A percentile compares a stretch with the other conserved stretches of the same genome.
These are phyloP conservation scores for Pichia rugopelliculosa DNA, from an alignment of 805 yeast species.

Conservation along the genomic window DNA sequence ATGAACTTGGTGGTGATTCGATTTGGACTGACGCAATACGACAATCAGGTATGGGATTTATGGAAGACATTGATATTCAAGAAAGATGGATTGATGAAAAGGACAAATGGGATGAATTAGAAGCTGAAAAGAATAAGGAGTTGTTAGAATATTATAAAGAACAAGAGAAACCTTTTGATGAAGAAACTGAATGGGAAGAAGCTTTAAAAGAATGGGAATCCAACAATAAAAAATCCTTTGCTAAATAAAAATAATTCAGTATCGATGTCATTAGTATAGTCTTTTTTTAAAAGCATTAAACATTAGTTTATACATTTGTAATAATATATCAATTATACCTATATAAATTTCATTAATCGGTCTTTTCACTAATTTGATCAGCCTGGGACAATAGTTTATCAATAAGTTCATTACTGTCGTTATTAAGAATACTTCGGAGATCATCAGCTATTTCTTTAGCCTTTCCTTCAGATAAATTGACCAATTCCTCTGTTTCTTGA, in stretches of 20 bases:
- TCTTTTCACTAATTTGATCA: background rate
- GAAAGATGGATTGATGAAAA: conserved; percentile 94
- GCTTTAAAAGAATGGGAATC: conserved; percentile 56
- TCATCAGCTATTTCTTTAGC: conserved; percentile 2
- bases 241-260: conserved; percentile 1
- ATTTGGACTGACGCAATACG: conserved; percentile 96
- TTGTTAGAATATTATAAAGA: conserved; percentile 28
- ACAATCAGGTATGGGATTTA: conserved; percentile 49
- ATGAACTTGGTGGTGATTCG: conserved; percentile 94
- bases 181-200: conserved; percentile 67
- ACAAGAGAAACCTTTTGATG: conserved; percentile 38
- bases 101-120: conserved; percentile 62
- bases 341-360: background rate
- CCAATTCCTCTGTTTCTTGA: conserved; percentile 15
- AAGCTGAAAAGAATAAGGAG: conserved; percentile 38
- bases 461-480: conserved; percentile 15
- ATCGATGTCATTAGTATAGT: background rate
- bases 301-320: background rate
- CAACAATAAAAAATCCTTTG: conserved; percentile 13
- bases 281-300: background rate
- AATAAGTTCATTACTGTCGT: background rate
- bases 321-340: background rate
- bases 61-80: conserved; percentile 66
- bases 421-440: background rate
- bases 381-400: background rate